These are phyloP conservation scores for Primulina huaijiensis DNA, from an alignment of 257 asterid species.

Conservation along the genomic window DNA sequence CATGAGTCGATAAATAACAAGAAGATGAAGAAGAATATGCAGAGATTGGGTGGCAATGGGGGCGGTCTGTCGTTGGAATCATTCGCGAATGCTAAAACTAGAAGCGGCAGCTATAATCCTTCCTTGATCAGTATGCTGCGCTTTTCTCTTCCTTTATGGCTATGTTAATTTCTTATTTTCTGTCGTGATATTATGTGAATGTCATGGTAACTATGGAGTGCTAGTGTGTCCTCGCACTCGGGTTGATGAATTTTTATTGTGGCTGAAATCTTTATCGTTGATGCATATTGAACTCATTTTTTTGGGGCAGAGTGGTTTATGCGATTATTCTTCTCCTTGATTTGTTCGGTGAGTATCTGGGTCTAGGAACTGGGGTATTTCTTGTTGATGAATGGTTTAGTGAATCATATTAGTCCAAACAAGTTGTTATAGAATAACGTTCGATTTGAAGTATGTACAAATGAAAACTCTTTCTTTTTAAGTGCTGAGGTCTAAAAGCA, in stretches of 20 bases:
- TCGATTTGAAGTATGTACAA: not conserved
- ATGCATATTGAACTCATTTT: not conserved
- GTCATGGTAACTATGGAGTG: not conserved
- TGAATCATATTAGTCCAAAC: not conserved
- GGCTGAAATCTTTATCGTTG: not conserved
- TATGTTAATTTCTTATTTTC: not conserved
- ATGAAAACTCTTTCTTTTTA: not conserved
- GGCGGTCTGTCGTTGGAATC: conserved; percentile 83
- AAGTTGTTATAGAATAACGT: not conserved
- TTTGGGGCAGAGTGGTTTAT: not conserved
- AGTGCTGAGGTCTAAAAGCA: not conserved
- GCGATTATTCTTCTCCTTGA: not conserved
- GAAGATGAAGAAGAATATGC: conserved; percentile 64
- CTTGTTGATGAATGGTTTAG: not conserved
- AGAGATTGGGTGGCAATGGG: conserved; percentile 69
- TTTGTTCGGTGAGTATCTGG: not conserved
- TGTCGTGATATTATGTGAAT: not conserved
- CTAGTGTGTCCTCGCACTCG: not conserved
- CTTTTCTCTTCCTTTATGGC: not conserved
- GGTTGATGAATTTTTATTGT: not conserved
- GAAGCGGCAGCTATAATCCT: conserved; percentile 59
- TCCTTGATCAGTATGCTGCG: conserved; percentile 58
- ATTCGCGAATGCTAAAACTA: conserved; percentile 72
- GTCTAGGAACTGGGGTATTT: not conserved
- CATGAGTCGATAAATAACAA: conserved; percentile 35